Evolutionary conservation across 2,329 filamentous ascomycete species (phyloP).

Genomic region (Taxawa tesnikishii): DNA sequence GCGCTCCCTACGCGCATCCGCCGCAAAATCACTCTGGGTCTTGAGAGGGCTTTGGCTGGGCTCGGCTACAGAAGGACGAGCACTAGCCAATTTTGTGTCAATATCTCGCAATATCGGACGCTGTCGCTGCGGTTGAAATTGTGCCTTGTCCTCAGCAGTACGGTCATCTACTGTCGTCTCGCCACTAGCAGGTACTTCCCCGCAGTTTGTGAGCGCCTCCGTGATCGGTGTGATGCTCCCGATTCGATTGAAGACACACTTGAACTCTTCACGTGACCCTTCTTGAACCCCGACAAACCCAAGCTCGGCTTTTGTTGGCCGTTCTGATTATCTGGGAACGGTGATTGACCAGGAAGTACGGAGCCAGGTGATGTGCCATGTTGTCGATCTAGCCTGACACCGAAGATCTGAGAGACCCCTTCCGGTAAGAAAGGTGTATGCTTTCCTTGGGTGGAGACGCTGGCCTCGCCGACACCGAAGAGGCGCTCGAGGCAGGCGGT

Average conservation of each 20-base stretch:
- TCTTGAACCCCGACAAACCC: background rate
- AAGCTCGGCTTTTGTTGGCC: too few species aligned
- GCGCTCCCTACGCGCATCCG: conserved; percentile 80
- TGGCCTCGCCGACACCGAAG: conserved; percentile 19
- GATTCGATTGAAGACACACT: background rate
- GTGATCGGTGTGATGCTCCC: background rate
- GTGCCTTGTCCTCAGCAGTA: background rate
- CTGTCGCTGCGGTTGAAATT: background rate
- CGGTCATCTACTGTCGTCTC: background rate
- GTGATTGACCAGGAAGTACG: too few species aligned
- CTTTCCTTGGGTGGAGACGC: conserved; percentile 34
- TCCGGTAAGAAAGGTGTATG: conserved; percentile 36
- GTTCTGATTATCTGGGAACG: too few species aligned
- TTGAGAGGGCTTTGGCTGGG: conserved; percentile 18
- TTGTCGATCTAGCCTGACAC: conserved; percentile 8
- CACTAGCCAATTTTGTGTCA: conserved; percentile 1
- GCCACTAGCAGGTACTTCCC: too few species aligned
- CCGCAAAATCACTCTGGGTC: conserved; percentile 61
- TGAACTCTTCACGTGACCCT: background rate
- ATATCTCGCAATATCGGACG: conserved; percentile 1
- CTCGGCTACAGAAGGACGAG: conserved; percentile 2
- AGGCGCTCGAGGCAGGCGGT: conserved; percentile 5
- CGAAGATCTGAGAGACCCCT: conserved; percentile 35
- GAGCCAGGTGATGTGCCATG: background rate
- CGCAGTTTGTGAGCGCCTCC: background rate